Evolutionary conservation across 371 early-diverging fungal genomes (phyloP), one percentile per base, ranked within the genome.

Genomic region (Zychaea mexicana): DNA sequence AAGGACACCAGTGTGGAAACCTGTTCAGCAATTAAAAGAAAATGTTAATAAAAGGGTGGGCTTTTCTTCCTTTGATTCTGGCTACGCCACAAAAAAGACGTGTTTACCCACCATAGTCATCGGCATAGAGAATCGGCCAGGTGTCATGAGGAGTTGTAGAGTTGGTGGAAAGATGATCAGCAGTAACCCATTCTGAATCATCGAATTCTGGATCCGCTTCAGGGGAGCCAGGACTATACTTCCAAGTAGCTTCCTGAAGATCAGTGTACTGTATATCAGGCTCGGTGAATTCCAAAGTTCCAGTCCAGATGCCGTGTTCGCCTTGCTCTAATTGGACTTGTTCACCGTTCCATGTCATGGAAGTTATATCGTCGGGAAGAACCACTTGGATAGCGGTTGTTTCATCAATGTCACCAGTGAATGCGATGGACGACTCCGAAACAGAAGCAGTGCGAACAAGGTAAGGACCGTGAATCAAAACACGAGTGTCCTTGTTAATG

Each of bases 381-480:
- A 65, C 66, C 1, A 69, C 62, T 32, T 62, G 45, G 31, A 69
- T 65, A 31, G 26, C 38, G 13, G 70, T 69, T 2, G 57, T 59
- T 8, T 36, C 42, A 55, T 69, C 58, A 30, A 62, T 62, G 26
- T 69, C 70, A 42, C 70, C 70, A 15, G 46, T 49, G 26, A 69
- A 62, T 2, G 52, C 42, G 15, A 69, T 27, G 2, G 62, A 61
- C 0, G 45, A 57, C 2, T 57, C 66, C 3, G 46, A 32, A 8
- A 69, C 54, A 13, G 45, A 22, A 17, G 70, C 70, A n/a, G 49
- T 49, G 30, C 70, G 70, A n/a, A 69, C 70, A 22, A 69, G 62
- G 52, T 69, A 69, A 2, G 70, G 70, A 13, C 70, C 70, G 5
- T 65, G 52, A n/a, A 69, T 61, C 39, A 69, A 47, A 6, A 62